phyloP scores from a whole-genome alignment of 1,284 basidiomycete species.

The Cutaneotrichosporon cutaneum region DNA sequence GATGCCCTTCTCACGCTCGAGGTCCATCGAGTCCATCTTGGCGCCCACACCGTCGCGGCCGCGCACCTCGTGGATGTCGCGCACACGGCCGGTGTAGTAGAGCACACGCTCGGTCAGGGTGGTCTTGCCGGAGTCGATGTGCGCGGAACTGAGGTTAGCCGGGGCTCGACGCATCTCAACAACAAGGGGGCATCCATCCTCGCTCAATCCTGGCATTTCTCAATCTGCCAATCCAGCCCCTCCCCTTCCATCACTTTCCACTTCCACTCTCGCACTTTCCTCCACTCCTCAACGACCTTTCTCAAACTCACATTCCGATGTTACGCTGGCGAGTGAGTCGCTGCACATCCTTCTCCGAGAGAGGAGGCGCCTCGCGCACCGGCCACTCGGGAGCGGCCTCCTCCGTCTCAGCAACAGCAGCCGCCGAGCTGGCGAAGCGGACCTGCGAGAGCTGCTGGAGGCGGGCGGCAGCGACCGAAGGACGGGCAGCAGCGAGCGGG shows the following conservation, averaged over 20 bases:
- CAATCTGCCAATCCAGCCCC: background rate
- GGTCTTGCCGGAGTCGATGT: slow-evolving; percentile 98
- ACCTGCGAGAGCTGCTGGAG: slow-evolving; percentile 4
- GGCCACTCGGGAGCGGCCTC: slow-evolving; percentile 38
- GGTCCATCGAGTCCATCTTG: slow-evolving; percentile 99
- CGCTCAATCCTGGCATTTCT: too few relatives aligned
- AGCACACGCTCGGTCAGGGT: slow-evolving; percentile 94
- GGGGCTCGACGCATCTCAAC: background rate
- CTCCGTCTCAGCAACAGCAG: slow-evolving; percentile 29
- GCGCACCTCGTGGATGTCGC: slow-evolving; percentile 96
- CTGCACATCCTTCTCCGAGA: slow-evolving; percentile 42
- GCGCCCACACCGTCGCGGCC: slow-evolving; percentile 94
- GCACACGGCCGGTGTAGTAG: slow-evolving; percentile 94
- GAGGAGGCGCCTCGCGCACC: slow-evolving; percentile 42
- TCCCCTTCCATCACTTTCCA: background rate
- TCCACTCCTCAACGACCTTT: background rate
- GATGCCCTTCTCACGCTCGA: slow-evolving; percentile 98
- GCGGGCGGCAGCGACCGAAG: background rate
- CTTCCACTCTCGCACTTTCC: too few relatives aligned
- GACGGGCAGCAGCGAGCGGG: background rate
- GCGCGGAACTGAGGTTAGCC: slow-evolving; percentile 62
- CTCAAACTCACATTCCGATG: slow-evolving; percentile 51
- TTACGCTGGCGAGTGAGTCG: slow-evolving; percentile 51
- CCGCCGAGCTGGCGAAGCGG: slow-evolving; percentile 13
- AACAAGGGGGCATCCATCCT: background rate